Percentiles rank a stretch among this genome's conserved stretches.
These are phyloP conservation scores for Scutellaria baicalensis DNA, from an alignment of 257 asterid genomes.

Conservation along the genomic window DNA sequence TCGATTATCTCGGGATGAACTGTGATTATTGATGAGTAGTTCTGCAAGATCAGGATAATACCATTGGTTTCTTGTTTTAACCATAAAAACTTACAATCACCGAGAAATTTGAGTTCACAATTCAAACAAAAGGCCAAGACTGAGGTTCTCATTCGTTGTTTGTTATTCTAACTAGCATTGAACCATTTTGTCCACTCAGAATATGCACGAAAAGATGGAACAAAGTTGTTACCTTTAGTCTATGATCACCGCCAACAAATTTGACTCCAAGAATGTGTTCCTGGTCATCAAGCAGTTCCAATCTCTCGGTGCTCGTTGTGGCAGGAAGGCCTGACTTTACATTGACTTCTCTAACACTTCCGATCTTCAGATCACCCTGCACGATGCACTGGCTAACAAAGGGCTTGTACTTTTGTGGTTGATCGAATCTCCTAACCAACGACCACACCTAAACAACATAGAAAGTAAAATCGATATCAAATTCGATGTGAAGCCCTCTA, in stretches of 20 bases:
- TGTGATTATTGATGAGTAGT: conserved; percentile 66
- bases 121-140: neutral
- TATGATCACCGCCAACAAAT: conserved; percentile 91
- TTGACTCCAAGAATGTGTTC: conserved; percentile 75
- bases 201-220: neutral
- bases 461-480: neutral
- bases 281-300: conserved; percentile 80
- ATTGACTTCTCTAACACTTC: conserved; percentile 85
- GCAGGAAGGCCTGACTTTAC: conserved; percentile 98
- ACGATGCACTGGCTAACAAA: conserved; percentile 71
- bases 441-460: conserved; percentile 71
- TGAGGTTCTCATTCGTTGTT: neutral
- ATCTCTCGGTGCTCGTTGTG: conserved; percentile 83
- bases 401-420: conserved; percentile 93
- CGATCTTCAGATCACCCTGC: conserved; percentile 63
- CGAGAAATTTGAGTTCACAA: neutral
- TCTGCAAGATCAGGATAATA: conserved; percentile 36
- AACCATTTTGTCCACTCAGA: neutral
- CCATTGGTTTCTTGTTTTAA: neutral
- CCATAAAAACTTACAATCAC: neutral
- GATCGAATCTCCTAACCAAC: conserved; percentile 80
- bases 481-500: neutral
- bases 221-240: conserved; percentile 53
- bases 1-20: conserved; percentile 62
- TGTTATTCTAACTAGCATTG: neutral